These are phyloP conservation scores for Waitea zeae DNA, from an alignment of 1,284 basidiomycete species.

Conservation along the genomic window DNA sequence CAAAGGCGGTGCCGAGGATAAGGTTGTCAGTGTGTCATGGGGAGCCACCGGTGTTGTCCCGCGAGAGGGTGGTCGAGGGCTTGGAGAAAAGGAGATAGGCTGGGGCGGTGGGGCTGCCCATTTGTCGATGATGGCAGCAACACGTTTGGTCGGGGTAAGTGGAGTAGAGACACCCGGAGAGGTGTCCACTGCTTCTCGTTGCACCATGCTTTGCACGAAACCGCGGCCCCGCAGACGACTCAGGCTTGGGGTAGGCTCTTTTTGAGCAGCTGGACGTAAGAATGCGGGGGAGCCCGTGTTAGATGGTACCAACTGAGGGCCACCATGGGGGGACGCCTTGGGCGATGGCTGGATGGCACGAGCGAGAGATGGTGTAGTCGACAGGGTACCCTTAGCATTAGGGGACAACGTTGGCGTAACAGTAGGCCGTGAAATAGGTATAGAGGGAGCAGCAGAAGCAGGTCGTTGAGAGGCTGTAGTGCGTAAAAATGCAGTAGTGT, in stretches of 20 bases:
- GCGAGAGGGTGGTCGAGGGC: too few species aligned
- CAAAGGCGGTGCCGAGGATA: too few species aligned
- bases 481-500: too few species aligned
- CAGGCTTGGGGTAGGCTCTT: constrained; percentile 64
- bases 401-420: constrained; percentile 14
- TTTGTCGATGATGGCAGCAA: too few species aligned
- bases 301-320: constrained; percentile 28
- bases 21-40: too few species aligned
- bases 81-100: too few species aligned
- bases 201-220: constrained; percentile 66
- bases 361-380: constrained; percentile 28
- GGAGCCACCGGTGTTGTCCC: too few species aligned
- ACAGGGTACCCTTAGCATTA: constrained; percentile 17
- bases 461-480: too few species aligned
- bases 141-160: too few species aligned
- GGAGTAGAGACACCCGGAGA: too few species aligned
- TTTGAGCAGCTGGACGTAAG: constrained; percentile 31
- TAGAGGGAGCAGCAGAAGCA: constrained; percentile 6
- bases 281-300: constrained; percentile 37
- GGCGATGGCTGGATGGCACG: constrained; percentile 35
- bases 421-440: constrained; percentile 15
- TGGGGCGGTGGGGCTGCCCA: too few species aligned
- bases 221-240: constrained; percentile 68
- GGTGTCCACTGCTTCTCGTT: too few species aligned
- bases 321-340: constrained; percentile 19